phyloP scores from a whole-genome alignment of 768 basidiomycete species.

The Kondoa malvinella region DNA sequence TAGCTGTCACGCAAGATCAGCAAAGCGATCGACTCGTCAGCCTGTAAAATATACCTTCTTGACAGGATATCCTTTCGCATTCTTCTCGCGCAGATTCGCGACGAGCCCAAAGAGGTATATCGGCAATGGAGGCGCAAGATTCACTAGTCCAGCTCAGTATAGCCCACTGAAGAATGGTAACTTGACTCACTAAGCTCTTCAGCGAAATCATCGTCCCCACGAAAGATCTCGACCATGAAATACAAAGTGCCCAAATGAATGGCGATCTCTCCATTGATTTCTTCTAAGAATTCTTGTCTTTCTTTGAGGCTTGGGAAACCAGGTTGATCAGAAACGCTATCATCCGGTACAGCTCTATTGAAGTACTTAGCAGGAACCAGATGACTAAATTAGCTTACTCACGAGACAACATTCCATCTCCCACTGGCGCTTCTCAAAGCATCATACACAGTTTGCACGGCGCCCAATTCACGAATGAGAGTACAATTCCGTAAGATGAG shows the following conservation, averaged over 20 bases:
- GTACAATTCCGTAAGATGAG: conserved; percentile 92
- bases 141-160: conserved; percentile 45
- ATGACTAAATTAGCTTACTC: not conserved
- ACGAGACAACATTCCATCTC: conserved; percentile 21
- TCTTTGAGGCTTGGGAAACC: conserved; percentile 33
- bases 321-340: not conserved
- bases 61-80: conserved; percentile 85
- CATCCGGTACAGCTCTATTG: conserved; percentile 2
- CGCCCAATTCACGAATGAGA: conserved; percentile 64
- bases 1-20: conserved; percentile 40
- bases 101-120: conserved; percentile 80
- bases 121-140: conserved; percentile 80
- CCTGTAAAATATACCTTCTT: conserved; percentile 56
- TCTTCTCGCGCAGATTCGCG: conserved; percentile 77
- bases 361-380: not conserved
- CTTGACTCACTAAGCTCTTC: conserved; percentile 78
- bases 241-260: conserved; percentile 91
- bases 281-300: conserved; percentile 63
- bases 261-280: conserved; percentile 77
- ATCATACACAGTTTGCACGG: conserved; percentile 61
- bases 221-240: conserved; percentile 81
- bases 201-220: conserved; percentile 82
- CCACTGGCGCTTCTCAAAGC: conserved; percentile 73
- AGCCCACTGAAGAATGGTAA: conserved; percentile 14
- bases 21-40: not conserved